Base-by-base conservation (phyloP, 495 filamentous ascomycete genomes). In the Massariosphaeria phaeospora region DNA sequence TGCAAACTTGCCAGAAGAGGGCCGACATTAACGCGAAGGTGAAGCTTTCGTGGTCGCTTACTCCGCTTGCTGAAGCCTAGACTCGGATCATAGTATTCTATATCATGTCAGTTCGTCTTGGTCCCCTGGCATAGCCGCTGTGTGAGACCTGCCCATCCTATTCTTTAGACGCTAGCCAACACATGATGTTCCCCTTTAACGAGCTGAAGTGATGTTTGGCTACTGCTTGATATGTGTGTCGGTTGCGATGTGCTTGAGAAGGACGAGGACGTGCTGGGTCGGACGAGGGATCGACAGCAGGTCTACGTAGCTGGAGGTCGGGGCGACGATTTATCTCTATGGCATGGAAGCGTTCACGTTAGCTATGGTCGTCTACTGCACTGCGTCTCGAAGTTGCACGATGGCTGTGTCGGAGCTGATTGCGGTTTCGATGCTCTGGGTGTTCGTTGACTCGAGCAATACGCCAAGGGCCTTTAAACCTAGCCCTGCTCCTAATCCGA, bases 401-500 rank as follows among this genome's bases (percentile, higher is more conserved):
- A 48, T 34, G n/a, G 44, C 44, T 48, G 44, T 48, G 8, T 48
- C 26, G 26, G 27, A 34, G 44, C 27, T 48, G 17, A 34, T 48
- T 48, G 29, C 44, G 29, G 26, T 21, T 29, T 48, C 4, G 44
- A 21, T 46, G 42, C 42, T 46, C 23, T 9, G 23, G 27, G 26
- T 29, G 42, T 46, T 46, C 8, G 42, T 46, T 46, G 23, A 46
- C 42, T 29, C 13, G 25, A 46, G 42, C 42, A 13, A 46, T 4
- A 46, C 42, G 26, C 42, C 23, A 29, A n/a, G 42, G 23, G 42
- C 42, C 42, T 46, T 46, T 15, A 33, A 46, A 46, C 42, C 42
- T 29, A 46, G 42, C 42, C 42, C 42, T 46, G 42, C 42, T 46
- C 42, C 42, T 25, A 46, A 46, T 46, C 42, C 42, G n/a, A 46